phyloP scores from a whole-genome alignment of 345 rosid genomes.

The Salix brachista region DNA sequence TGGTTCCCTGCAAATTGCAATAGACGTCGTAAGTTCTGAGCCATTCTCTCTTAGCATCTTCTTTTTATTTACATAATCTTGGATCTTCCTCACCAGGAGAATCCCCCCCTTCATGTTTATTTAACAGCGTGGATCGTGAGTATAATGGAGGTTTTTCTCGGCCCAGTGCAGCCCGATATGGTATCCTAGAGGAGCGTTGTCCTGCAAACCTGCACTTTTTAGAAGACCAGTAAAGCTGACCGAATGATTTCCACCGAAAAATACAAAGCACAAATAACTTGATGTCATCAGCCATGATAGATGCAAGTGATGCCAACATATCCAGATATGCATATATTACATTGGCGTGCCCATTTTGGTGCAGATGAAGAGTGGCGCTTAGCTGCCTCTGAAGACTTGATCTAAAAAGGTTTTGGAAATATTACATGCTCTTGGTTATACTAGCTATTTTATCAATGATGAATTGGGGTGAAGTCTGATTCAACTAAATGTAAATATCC shows the following conservation, averaged over 20 bases:
- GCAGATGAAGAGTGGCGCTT: no score
- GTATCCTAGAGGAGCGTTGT: no score
- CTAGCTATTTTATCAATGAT: neutral
- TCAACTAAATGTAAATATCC: neutral
- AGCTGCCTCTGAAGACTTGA: no score
- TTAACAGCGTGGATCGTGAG: no score
- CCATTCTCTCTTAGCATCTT: slow-evolving; percentile 14
- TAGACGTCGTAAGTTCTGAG: slow-evolving; percentile 59
- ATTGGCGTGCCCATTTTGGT: no score
- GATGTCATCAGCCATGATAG: neutral
- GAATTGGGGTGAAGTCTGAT: neutral
- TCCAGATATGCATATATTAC: no score
- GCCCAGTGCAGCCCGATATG: no score
- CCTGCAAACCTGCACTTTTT: neutral
- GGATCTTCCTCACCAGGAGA: slow-evolving; percentile 22
- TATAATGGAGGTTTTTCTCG: no score
- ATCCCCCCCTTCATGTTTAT: no score
- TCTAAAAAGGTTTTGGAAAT: no score
- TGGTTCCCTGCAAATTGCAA: slow-evolving; percentile 58
- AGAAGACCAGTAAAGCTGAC: slow-evolving; percentile 3
- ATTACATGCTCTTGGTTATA: neutral
- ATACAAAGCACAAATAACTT: neutral
- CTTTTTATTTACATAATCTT: slow-evolving; percentile 8
- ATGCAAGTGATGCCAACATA: neutral
- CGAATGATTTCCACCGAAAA: neutral